These are phyloP conservation scores for Cytospora piceicola DNA, from an alignment of 2,329 filamentous ascomycete species.

Conservation along the genomic window DNA sequence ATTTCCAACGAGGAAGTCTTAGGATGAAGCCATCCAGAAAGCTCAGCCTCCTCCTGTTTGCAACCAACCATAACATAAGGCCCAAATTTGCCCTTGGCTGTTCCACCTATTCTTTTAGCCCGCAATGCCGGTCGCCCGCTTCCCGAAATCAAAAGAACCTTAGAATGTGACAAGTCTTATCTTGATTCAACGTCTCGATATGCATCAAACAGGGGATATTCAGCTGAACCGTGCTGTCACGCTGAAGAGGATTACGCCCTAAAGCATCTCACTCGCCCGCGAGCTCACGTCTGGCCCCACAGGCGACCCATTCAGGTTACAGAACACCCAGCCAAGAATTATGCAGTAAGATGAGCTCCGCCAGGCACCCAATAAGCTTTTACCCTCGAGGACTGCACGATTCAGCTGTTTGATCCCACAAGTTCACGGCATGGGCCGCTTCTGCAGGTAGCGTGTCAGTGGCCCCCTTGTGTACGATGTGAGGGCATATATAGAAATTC, in stretches of 20 bases:
- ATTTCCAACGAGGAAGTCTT: background rate
- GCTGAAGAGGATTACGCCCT: background rate
- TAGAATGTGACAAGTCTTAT: too few relatives aligned
- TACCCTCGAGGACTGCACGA: background rate
- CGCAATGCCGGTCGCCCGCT: too few relatives aligned
- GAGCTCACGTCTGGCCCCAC: background rate
- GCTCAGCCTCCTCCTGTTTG: background rate
- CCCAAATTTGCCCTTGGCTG: too few relatives aligned
- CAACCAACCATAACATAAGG: too few relatives aligned
- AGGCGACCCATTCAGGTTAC: background rate
- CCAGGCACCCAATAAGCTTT: background rate
- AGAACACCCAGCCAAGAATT: background rate
- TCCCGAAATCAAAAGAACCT: too few relatives aligned
- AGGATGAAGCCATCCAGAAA: background rate
- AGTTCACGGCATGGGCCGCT: background rate
- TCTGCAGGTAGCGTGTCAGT: background rate
- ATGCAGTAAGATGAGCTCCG: conserved; percentile 3
- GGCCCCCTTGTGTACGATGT: background rate
- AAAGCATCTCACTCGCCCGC: background rate
- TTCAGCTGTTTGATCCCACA: background rate
- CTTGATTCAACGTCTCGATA: too few relatives aligned
- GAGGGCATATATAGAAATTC: background rate
- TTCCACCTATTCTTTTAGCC: too few relatives aligned
- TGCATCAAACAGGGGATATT: background rate
- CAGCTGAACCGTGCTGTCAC: background rate